Evolutionary conservation across 176 grass and related monocot genomes (phyloP).

Genomic region (Avena insularis): DNA sequence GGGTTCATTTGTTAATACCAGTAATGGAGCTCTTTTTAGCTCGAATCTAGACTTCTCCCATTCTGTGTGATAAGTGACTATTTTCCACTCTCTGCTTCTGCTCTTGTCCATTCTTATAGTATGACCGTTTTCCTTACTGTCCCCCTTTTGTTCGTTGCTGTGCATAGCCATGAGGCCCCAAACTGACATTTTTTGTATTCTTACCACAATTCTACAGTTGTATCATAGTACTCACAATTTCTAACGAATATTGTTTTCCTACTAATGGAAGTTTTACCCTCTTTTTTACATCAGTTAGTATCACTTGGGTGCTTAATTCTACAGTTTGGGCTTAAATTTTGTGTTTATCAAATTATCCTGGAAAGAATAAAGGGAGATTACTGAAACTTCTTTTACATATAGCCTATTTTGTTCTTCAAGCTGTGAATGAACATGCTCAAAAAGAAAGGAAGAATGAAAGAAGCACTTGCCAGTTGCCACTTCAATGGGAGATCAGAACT

Average conservation of each 20-base stretch:
- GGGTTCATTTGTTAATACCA: conserved; percentile 44
- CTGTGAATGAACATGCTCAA: conserved; percentile 1
- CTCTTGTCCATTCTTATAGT: conserved; percentile 22
- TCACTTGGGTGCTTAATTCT: conserved; percentile 20
- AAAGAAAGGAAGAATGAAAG: not conserved
- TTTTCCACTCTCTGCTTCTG: conserved; percentile 8
- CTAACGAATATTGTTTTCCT: conserved; percentile 21
- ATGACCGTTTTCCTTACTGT: conserved; percentile 33
- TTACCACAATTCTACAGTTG: conserved; percentile 32
- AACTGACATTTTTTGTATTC: conserved; percentile 35
- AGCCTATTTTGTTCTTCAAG: conserved; percentile 24
- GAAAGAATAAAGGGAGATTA: not conserved
- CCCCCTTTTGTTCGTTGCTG: conserved; percentile 49
- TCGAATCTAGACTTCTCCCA: conserved; percentile 30
- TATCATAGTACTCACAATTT: conserved; percentile 34
- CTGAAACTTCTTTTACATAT: conserved; percentile 7
- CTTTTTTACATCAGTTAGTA: conserved; percentile 29
- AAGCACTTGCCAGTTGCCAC: not conserved
- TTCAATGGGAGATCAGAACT: not conserved
- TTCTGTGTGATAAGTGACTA: conserved; percentile 25
- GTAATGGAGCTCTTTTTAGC: conserved; percentile 33
- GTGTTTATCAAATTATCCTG: not conserved
- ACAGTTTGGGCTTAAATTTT: conserved; percentile 28
- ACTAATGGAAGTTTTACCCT: conserved; percentile 32
- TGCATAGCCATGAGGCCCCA: conserved; percentile 48